Evolutionary conservation across 2,329 filamentous ascomycete species (phyloP).

Genomic region (Amauroascus verrucosus): DNA sequence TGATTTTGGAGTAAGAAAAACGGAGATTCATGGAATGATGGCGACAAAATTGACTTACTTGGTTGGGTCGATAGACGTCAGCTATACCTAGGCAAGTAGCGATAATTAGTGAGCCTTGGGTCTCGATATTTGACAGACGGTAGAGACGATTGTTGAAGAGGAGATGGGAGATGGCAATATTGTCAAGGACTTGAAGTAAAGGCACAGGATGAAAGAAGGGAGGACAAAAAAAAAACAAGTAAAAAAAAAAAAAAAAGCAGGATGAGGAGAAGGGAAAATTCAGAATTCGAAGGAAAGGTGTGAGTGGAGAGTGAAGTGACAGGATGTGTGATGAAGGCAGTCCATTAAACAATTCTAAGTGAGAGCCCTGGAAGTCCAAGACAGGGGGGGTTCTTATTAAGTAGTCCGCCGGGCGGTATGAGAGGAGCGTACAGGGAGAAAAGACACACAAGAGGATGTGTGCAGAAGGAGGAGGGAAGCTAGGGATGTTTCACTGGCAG

Average conservation of each 20-base stretch:
- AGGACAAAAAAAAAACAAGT: background rate
- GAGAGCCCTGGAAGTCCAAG: constrained; percentile 11
- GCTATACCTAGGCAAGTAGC: constrained; percentile 25
- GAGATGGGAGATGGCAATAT: background rate
- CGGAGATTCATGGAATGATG: background rate
- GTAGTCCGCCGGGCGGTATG: background rate
- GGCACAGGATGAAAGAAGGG: constrained; percentile 2
- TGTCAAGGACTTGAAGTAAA: too few species aligned
- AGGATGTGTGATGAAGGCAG: constrained; percentile 12
- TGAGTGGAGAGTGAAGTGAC: constrained; percentile 9
- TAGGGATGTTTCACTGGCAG: background rate
- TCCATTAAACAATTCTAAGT: constrained; percentile 7
- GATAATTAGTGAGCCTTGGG: constrained; percentile 8
- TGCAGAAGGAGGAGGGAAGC: background rate
- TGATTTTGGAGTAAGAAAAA: background rate
- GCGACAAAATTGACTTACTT: constrained; percentile 30
- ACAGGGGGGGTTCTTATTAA: constrained; percentile 7
- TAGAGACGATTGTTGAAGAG: background rate
- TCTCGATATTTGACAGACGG: background rate
- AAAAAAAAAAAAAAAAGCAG: constrained; percentile 1
- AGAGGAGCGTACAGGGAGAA: background rate
- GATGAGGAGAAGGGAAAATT: constrained; percentile 6
- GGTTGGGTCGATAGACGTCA: constrained; percentile 39
- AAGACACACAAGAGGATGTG: constrained; percentile 9
- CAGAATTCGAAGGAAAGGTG: constrained; percentile 6